Evolutionary conservation across 257 asterid species (phyloP).

Genomic region (Plectranthus barbatus): DNA sequence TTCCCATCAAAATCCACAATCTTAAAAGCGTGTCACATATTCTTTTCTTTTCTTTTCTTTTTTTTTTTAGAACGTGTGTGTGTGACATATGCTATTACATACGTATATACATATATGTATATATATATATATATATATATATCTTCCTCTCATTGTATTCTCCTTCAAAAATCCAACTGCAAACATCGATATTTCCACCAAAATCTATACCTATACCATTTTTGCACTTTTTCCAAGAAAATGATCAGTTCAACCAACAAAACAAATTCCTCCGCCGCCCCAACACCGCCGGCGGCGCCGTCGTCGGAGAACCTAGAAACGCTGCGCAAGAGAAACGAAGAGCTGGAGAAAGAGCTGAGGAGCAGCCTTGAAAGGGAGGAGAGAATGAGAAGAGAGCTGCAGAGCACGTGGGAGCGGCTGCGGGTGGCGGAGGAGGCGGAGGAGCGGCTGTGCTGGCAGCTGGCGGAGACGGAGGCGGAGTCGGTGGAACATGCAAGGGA

Average conservation of each 20-base stretch:
- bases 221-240: background rate
- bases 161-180: background rate
- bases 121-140: too few species aligned
- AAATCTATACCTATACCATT: background rate
- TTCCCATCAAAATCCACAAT: too few species aligned
- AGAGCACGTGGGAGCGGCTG: constrained; percentile 7
- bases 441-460: constrained; percentile 9
- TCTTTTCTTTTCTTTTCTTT: too few species aligned
- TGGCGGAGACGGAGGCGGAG: constrained; percentile 20
- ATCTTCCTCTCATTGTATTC: background rate
- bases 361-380: constrained; percentile 10
- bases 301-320: background rate
- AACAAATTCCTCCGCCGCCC: background rate
- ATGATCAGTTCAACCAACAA: background rate
- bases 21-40: too few species aligned
- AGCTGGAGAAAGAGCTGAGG: constrained; percentile 16
- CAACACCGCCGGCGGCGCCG: background rate
- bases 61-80: too few species aligned
- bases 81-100: too few species aligned
- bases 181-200: background rate
- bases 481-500: constrained; percentile 10
- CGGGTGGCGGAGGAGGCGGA: too few species aligned
- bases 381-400: constrained; percentile 8
- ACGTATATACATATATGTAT: too few species aligned
- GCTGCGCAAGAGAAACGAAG: constrained; percentile 8